Base-by-base conservation (phyloP, 2,329 filamentous ascomycete genomes). In the Chaetothyriales sp. region DNA sequence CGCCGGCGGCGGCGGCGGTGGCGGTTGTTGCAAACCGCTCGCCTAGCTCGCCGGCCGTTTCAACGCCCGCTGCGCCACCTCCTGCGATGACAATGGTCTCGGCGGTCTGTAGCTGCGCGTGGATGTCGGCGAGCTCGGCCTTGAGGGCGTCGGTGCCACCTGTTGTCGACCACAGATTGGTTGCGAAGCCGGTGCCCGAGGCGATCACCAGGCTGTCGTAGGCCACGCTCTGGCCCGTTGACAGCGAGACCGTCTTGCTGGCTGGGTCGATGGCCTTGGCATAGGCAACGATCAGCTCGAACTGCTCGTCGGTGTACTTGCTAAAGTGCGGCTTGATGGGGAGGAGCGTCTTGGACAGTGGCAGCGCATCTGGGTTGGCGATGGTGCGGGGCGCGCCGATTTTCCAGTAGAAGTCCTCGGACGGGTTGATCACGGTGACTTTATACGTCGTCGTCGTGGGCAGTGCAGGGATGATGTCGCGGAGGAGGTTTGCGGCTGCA, bases 121-220 rank as follows among this genome's bases (percentile, higher is more conserved):
- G 68, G 18, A 68, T 60, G 1, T 63, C 59, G 43, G 60, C 50
- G 47, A 70, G 61, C 19, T 61, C 52, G n/a, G 60, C 46, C 46
- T 60, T 55, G 9, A 72, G 56, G 47, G 65, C 58, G 46, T 68
- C 63, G 18, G 48, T 71, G 32, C 64, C 67, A 43, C 70, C 67
- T 10, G 68, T 61, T 20, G 72, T 73, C 48, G 73, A 69, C 15
- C 66, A 67, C 5, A 68, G 53, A 8, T 55, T 53, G 7, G 55
- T 55, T 3, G 62, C 61, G 65, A 75, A 74, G 10, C 60, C 68
- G 42, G 72, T 71, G 6, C 77, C 77, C 0, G 75, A 77, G 7
- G 76, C 75, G 52, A 79, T 72, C 47, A 80, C 65, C 2, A 80
- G 66, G n/a, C 74, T 71, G 56, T 78, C 70, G 60, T 75, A 80